Base-by-base conservation (phyloP, 2,329 filamentous ascomycete species). In the Ophiobolus disseminans region DNA sequence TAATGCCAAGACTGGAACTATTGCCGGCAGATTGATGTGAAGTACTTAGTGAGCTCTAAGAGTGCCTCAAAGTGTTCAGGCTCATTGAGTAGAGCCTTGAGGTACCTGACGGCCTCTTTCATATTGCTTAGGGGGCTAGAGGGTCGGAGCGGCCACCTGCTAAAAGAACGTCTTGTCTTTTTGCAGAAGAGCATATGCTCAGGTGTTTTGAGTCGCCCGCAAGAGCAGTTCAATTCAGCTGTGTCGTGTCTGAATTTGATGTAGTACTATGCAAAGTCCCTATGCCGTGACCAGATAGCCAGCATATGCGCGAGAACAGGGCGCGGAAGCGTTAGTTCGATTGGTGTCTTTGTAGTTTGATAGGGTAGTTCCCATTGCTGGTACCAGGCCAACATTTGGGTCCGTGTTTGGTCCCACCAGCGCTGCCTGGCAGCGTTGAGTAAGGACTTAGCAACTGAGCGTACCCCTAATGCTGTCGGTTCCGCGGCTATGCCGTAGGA, bases 241-340 rank as follows among this genome's bases (percentile, higher is more conserved):
- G 28, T 35, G 30, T 42, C n/a, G 20, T 42, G 40, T 11, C 20
- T 19, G 30, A 35, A 42, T 14, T 42, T 42, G 10, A 7, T 26
- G n/a, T 42, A 31, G 19, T 42, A 42, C 41, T 32, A 44, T 37
- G 41, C 41, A 44, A 44, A 44, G 34, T 44, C 41, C 22, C 23
- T 11, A 26, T 26, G 23, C 23, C 23, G 23, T 26, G 23, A 26
- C 23, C 23, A 26, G 32, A 44, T 13, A 21, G 21, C 2, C 13
- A 36, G 34, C 34, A 36, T n/a, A 36, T 36, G 17, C 5, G 34
- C 34, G 13, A 36, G 34, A 36, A 16, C 17, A 36, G 34, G 34
- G 34, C 34, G 34, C 30, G 16, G 21, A n/a, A n/a, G 14, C 30
- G 20, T 37, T 26, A 21, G 6, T 19, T 21, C 17, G 31, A 31